These are phyloP conservation scores for Kodamaea plutei DNA, from an alignment of 1,139 yeast genomes.

Conservation along the genomic window DNA sequence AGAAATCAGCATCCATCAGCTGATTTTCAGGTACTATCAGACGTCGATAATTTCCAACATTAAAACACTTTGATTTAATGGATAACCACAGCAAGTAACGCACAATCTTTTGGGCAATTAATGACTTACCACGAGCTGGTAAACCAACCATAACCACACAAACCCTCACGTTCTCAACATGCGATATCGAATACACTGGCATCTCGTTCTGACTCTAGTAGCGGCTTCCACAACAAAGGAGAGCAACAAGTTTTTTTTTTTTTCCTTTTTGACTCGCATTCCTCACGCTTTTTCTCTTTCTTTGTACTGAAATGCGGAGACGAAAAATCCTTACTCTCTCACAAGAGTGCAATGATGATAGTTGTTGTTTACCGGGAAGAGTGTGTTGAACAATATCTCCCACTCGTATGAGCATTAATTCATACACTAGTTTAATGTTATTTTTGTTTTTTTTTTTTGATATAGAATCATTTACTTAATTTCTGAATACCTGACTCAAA, in stretches of 20 bases:
- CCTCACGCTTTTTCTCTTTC: conserved; percentile 1
- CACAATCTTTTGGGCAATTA: conserved; percentile 78
- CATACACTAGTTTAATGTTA: too few species aligned
- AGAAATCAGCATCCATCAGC: conserved; percentile 62
- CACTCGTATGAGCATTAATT: too few species aligned
- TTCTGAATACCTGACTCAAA: too few species aligned
- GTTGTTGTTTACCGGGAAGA: too few species aligned
- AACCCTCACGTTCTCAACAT: conserved; percentile 64
- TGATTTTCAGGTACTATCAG: conserved; percentile 33
- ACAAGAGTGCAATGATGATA: too few species aligned
- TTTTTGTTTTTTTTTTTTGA: too few species aligned
- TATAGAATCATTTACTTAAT: too few species aligned
- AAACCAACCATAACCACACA: conserved; percentile 77
- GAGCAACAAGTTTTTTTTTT: not conserved
- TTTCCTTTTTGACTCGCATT: not conserved
- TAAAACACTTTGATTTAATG: conserved; percentile 80
- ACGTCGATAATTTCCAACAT: conserved; percentile 83
- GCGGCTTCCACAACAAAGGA: too few species aligned
- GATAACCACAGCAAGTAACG: conserved; percentile 91
- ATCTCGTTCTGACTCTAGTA: conserved; percentile 33
- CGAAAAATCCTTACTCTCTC: too few species aligned
- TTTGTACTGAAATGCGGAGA: conserved; percentile 4
- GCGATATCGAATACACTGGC: conserved; percentile 75
- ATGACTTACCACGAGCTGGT: conserved; percentile 73
- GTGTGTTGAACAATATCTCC: too few species aligned